Percentiles rank a stretch among this genome's conserved stretches.
phyloP scores from a whole-genome alignment of 2,329 filamentous ascomycete genomes.

The Monilinia fructigena region DNA sequence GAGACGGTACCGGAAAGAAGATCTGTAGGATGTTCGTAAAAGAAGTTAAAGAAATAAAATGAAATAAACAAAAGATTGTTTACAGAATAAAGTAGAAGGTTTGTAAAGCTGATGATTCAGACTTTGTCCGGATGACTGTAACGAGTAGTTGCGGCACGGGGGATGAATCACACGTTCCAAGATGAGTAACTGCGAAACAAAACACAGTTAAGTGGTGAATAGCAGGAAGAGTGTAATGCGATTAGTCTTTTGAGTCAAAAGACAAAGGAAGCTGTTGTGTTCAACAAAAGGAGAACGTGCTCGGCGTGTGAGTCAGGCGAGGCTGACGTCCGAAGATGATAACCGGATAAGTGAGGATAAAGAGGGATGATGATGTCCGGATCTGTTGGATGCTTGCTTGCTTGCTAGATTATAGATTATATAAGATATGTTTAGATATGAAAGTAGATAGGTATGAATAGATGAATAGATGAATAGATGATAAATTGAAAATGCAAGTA shows the following conservation, averaged over 20 bases:
- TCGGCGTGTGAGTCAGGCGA: conserved; percentile 15
- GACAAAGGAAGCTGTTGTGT: background rate
- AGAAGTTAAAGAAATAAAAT: background rate
- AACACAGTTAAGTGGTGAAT: conserved; percentile 21
- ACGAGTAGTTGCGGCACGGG: conserved; percentile 13
- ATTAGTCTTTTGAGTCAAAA: background rate
- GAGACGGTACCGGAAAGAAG: background rate
- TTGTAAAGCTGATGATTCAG: conserved; percentile 11
- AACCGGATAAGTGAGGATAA: conserved; percentile 13
- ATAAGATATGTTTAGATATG: background rate
- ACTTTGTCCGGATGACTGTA: conserved; percentile 14
- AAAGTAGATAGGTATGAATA: background rate
- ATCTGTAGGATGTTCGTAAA: conserved; percentile 5
- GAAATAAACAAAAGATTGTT: background rate
- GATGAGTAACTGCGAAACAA: conserved; percentile 13
- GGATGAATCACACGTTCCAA: conserved; percentile 6
- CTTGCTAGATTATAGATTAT: conserved; percentile 10
- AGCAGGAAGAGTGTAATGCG: background rate
- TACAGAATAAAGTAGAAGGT: conserved; percentile 2
- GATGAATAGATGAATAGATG: background rate
- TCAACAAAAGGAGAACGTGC: conserved; percentile 3
- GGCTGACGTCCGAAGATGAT: conserved; percentile 11
- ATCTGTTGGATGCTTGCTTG: too few relatives aligned
- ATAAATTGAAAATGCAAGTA: background rate
- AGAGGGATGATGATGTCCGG: background rate